These are phyloP conservation scores for Botryotinia globosa DNA, from an alignment of 2,329 filamentous ascomycete genomes.

Conservation along the genomic window DNA sequence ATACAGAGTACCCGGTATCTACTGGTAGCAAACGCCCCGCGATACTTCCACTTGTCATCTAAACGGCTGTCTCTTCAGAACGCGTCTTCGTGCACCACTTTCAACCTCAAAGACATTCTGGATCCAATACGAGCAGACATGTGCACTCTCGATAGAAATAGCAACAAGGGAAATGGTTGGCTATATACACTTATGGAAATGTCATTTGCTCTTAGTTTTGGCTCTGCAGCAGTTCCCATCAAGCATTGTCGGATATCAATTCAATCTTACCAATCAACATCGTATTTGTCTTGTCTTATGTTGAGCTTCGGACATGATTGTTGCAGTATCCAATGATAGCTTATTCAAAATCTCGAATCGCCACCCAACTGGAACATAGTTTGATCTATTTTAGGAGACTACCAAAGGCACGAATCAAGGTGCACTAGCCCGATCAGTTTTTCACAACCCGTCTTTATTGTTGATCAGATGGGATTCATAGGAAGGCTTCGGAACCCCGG, in stretches of 20 bases:
- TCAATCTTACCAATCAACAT: background rate
- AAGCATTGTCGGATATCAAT: background rate
- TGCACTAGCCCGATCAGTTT: background rate
- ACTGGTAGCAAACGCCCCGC: background rate
- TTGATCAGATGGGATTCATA: background rate
- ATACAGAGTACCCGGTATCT: background rate
- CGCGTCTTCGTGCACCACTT: background rate
- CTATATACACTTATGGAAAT: background rate
- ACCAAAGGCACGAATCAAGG: background rate
- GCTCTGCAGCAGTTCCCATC: background rate
- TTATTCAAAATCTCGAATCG: background rate
- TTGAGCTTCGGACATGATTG: background rate
- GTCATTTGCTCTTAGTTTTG: background rate
- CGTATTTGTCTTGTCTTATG: background rate
- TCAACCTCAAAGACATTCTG: background rate
- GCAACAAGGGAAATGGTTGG: background rate
- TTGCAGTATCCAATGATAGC: background rate
- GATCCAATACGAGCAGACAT: background rate
- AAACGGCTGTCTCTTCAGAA: background rate
- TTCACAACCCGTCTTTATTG: background rate
- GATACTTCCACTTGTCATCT: background rate
- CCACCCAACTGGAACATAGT: constrained; percentile 5
- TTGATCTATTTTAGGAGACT: constrained; percentile 9
- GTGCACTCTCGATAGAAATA: background rate
- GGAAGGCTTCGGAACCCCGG: background rate